Conservation (phyloP, 257 asterid species). For the Solanum rostratum region DNA sequence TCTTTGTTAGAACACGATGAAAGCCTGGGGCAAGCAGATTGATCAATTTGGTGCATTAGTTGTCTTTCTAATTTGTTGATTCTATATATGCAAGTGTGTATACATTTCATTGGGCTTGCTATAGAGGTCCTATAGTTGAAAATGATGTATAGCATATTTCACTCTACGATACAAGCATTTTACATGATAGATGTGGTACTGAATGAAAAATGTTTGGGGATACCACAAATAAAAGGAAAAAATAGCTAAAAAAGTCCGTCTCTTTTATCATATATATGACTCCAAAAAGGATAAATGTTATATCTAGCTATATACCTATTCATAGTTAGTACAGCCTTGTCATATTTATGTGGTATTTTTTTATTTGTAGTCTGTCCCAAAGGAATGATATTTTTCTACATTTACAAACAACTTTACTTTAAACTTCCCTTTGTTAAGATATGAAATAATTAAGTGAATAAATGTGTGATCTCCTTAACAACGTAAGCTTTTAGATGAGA, state of each 20-base stretch:
- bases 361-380: neutral
- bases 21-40: neutral
- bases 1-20: neutral
- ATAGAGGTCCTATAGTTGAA: neutral
- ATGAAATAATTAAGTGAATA: neutral
- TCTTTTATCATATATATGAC: no score
- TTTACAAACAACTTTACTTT: neutral
- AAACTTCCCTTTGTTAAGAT: neutral
- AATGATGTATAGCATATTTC: neutral
- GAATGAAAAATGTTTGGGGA: neutral
- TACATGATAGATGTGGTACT: neutral
- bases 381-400: neutral
- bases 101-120: neutral
- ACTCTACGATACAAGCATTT: neutral
- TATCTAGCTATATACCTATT: neutral
- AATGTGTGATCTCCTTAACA: neutral
- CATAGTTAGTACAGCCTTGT: neutral
- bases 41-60: neutral
- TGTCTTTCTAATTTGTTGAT: neutral
- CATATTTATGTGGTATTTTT: neutral
- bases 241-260: no score
- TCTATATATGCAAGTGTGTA: neutral
- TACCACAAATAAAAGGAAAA: no score
- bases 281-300: neutral
- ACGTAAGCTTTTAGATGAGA: neutral